These are phyloP conservation scores for Backusella sp. DNA, from an alignment of 192 early-diverging fungal genomes.

Conservation along the genomic window DNA sequence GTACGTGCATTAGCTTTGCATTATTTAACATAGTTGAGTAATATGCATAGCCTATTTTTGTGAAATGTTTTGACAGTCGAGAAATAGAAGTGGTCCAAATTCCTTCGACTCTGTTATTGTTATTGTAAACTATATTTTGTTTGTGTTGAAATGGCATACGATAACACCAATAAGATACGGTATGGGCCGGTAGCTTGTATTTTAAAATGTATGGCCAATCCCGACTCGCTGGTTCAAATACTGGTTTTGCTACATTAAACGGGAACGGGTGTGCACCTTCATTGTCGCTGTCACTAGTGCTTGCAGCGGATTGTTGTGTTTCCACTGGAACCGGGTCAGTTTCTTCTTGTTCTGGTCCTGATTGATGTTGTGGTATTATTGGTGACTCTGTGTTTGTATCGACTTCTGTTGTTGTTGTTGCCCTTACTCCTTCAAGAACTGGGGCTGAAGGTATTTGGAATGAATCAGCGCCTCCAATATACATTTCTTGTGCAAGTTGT, in stretches of 20 bases:
- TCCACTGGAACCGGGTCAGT: background rate
- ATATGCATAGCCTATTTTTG: constrained; percentile 18
- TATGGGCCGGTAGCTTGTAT: background rate
- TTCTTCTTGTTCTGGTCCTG: background rate
- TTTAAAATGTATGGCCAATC: constrained; percentile 15
- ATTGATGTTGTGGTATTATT: background rate
- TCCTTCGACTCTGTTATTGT: background rate
- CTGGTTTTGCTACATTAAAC: constrained; percentile 13
- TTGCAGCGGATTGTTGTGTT: background rate
- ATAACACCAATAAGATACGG: background rate
- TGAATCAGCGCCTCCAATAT: background rate
- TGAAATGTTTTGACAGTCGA: constrained; percentile 14
- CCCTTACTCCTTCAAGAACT: background rate
- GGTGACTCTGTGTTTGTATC: background rate
- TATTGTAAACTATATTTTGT: background rate
- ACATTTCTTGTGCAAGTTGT: background rate
- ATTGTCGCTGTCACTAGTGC: background rate
- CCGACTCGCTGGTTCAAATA: constrained; percentile 17
- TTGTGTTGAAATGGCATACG: background rate
- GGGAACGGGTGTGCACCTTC: background rate
- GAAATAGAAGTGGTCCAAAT: constrained; percentile 17
- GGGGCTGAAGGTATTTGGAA: background rate
- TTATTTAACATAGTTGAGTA: constrained; percentile 19
- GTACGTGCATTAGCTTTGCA: constrained; percentile 17
- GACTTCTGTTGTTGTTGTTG: background rate